Percentiles rank a stretch among this genome's conserved stretches.
phyloP scores from a whole-genome alignment of 2,329 filamentous ascomycete species.

The Drechslerella dactyloides region DNA sequence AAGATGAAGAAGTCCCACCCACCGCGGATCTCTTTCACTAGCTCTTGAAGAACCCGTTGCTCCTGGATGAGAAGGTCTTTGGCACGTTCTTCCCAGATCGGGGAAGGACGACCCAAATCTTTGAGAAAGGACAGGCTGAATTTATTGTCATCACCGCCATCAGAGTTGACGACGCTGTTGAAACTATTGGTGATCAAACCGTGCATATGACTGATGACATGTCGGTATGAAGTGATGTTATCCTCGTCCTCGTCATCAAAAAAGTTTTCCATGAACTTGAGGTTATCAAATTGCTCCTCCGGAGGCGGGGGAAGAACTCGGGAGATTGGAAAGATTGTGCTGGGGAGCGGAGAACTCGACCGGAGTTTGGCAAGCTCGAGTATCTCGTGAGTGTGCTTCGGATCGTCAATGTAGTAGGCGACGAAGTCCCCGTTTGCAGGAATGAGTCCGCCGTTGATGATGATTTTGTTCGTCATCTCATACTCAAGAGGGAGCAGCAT shows the following conservation, averaged over 20 bases:
- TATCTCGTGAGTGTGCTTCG: slow-evolving; percentile 32
- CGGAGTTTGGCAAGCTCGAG: slow-evolving; percentile 34
- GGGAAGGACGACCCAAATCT: slow-evolving; percentile 26
- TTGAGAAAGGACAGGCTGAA: slow-evolving; percentile 15
- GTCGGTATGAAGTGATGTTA: slow-evolving; percentile 14
- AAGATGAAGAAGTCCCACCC: slow-evolving; percentile 22
- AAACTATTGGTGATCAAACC: slow-evolving; percentile 18
- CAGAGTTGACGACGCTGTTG: slow-evolving; percentile 19
- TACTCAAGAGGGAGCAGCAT: slow-evolving; percentile 33
- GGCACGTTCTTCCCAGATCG: slow-evolving; percentile 41
- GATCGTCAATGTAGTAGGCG: slow-evolving; percentile 30
- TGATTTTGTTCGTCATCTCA: slow-evolving; percentile 35
- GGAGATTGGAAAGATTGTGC: slow-evolving; percentile 7
- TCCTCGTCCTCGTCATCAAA: slow-evolving; percentile 24
- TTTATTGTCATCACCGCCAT: slow-evolving; percentile 6
- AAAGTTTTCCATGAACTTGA: slow-evolving; percentile 9
- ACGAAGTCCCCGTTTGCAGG: slow-evolving; percentile 17
- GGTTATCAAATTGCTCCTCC: slow-evolving; percentile 16
- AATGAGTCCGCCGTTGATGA: slow-evolving; percentile 19
- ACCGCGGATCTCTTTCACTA: slow-evolving; percentile 26
- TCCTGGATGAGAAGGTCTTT: slow-evolving; percentile 38
- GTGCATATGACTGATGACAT: slow-evolving; percentile 37
- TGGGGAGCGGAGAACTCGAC: slow-evolving; percentile 15
- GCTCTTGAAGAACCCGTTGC: slow-evolving; percentile 37
- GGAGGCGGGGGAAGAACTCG: slow-evolving; percentile 14